Conservation (phyloP, 345 rosid genomes). For the Eutrema yunnanense region DNA sequence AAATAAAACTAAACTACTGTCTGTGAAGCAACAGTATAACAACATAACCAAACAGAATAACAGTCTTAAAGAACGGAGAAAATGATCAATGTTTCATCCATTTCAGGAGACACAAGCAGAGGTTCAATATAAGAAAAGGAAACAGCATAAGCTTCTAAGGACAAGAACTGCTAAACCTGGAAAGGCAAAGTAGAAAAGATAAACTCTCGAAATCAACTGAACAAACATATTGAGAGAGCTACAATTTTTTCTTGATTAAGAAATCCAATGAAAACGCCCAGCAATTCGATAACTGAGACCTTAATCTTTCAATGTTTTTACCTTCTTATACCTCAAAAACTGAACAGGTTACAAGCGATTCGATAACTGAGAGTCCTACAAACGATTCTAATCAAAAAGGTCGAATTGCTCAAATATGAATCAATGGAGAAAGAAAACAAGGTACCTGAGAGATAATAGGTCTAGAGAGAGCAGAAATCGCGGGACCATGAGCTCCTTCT, state of each 20-base stretch:
- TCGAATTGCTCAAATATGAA: neutral
- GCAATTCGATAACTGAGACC: neutral
- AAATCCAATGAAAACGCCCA: neutral
- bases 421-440: neutral
- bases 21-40: neutral
- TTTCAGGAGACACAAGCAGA: neutral
- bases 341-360: neutral
- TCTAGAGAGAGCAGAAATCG: slow-evolving; percentile 63
- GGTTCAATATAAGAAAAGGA: neutral
- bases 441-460: slow-evolving; percentile 81
- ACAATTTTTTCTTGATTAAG: neutral
- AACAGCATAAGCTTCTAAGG: neutral
- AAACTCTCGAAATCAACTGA: neutral
- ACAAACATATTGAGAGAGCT: neutral
- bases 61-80: neutral
- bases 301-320: neutral
- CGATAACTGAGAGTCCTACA: neutral
- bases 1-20: neutral
- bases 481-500: slow-evolving; percentile 92
- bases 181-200: neutral
- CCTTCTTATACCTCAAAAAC: neutral
- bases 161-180: neutral
- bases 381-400: neutral
- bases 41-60: neutral
- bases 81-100: neutral